These are phyloP conservation scores for Bruguiera sexangula DNA, from an alignment of 345 rosid genomes.

Conservation along the genomic window DNA sequence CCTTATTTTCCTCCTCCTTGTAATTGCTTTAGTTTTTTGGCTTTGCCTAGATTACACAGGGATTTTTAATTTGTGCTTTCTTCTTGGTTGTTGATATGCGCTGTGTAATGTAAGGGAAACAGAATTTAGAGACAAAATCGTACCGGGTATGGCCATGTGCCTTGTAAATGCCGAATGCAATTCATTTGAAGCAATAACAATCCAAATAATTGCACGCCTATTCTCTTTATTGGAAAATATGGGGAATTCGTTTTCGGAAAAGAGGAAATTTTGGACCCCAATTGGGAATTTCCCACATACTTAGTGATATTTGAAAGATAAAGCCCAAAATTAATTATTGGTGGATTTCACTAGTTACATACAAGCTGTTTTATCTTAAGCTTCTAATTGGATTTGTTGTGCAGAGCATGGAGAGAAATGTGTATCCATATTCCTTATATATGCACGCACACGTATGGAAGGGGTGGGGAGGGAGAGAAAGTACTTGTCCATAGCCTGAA, in stretches of 20 bases:
- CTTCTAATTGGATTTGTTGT: no score
- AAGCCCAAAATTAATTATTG: no score
- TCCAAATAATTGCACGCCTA: no score
- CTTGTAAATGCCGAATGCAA: background rate
- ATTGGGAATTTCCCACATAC: background rate
- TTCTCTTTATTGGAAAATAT: background rate
- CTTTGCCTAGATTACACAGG: background rate
- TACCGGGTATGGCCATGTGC: background rate
- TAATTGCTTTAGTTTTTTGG: background rate
- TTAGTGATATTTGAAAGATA: no score
- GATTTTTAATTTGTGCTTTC: background rate
- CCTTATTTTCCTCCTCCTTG: no score
- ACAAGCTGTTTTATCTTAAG: no score
- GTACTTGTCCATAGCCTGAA: background rate
- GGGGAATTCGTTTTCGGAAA: background rate
- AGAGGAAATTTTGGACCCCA: background rate
- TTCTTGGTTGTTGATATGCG: background rate
- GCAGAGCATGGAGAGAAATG: background rate
- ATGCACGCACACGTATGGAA: background rate
- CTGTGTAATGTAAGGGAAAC: background rate
- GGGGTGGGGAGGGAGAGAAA: background rate
- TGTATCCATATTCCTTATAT: background rate
- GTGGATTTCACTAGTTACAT: no score
- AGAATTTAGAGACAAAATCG: background rate
- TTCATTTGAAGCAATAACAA: background rate